Evolutionary conservation across 805 yeast species (phyloP).

Genomic region (Blastobotrys americana): DNA sequence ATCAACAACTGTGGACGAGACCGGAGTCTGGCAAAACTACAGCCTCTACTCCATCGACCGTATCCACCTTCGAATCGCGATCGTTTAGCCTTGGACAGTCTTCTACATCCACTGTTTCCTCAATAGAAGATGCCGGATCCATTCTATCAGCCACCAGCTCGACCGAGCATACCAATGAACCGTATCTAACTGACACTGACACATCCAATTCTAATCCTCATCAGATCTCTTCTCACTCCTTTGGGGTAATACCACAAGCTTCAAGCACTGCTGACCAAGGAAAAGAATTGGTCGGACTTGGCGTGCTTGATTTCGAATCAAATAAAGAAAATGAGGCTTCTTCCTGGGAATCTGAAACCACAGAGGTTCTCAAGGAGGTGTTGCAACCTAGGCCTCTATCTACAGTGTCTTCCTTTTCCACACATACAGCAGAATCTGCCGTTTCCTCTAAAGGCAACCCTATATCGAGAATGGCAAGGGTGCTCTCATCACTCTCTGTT

Average conservation of each 20-base stretch:
- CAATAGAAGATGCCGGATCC: not conserved
- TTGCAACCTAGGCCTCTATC: not conserved
- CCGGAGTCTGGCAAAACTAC: conserved; percentile 1
- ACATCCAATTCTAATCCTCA: not conserved
- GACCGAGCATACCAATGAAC: not conserved
- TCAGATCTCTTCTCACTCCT: not conserved
- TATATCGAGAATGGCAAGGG: conserved; percentile 1
- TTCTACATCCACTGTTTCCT: not conserved
- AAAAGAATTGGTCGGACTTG: conserved; percentile 13
- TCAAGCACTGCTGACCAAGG: no score
- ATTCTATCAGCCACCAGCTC: not conserved
- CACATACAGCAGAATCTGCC: not conserved
- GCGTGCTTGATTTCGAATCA: conserved; percentile 11
- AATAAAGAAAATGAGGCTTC: conserved; percentile 11
- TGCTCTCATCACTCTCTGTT: conserved; percentile 11
- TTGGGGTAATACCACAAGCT: not conserved
- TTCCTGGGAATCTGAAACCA: conserved; percentile 17
- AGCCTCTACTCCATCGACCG: no score
- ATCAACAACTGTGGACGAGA: conserved; percentile 18
- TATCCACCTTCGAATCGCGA: not conserved
- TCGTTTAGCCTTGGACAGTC: not conserved
- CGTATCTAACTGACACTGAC: not conserved
- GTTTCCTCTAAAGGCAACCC: not conserved
- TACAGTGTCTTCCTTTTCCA: not conserved
- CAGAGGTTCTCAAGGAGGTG: conserved; percentile 14